Percentiles rank a stretch among this genome's conserved stretches.
Conservation (phyloP, 768 basidiomycete species). For the Calocybe indica region DNA sequence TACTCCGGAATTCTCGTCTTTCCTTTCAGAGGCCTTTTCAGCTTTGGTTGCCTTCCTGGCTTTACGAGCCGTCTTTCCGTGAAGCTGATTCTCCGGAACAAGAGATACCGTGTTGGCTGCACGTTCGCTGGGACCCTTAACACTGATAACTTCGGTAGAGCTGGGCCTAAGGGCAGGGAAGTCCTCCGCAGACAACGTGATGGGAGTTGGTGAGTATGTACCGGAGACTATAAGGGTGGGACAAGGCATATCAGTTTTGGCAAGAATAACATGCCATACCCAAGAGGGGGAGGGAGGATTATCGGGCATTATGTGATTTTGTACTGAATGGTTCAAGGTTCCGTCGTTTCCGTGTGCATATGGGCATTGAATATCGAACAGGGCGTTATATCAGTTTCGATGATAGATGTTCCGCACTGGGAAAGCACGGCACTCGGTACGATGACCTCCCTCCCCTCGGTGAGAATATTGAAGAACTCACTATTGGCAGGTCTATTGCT, state of each 20-base stretch:
- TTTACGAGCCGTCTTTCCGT: conserved; percentile 20
- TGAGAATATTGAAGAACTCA: conserved; percentile 54
- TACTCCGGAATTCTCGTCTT: conserved; percentile 62
- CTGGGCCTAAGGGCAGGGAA: conserved; percentile 63
- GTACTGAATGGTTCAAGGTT: conserved; percentile 31
- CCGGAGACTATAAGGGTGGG: conserved; percentile 32
- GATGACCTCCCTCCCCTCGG: conserved; percentile 80
- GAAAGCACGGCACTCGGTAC: conserved; percentile 87
- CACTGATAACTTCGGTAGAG: conserved; percentile 17
- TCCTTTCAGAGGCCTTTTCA: conserved; percentile 55
- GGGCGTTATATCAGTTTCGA: conserved; percentile 52
- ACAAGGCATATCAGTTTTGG: conserved; percentile 44
- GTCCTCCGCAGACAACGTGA: conserved; percentile 56
- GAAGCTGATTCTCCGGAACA: conserved; percentile 19
- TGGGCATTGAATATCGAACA: conserved; percentile 29
- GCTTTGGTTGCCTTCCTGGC: conserved; percentile 30
- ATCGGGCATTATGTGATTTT: conserved; percentile 20
- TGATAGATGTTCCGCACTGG: conserved; percentile 80
- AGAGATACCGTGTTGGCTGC: conserved; percentile 13
- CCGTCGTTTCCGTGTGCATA: conserved; percentile 22
- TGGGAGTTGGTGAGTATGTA: conserved; percentile 45
- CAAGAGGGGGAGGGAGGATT: conserved; percentile 38
- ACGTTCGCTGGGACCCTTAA: too few relatives aligned
- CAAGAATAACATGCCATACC: conserved; percentile 25
- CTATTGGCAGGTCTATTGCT: conserved; percentile 44